Base-by-base conservation (phyloP, 352 stramenopile species). In the Peronospora farinosa region DNA sequence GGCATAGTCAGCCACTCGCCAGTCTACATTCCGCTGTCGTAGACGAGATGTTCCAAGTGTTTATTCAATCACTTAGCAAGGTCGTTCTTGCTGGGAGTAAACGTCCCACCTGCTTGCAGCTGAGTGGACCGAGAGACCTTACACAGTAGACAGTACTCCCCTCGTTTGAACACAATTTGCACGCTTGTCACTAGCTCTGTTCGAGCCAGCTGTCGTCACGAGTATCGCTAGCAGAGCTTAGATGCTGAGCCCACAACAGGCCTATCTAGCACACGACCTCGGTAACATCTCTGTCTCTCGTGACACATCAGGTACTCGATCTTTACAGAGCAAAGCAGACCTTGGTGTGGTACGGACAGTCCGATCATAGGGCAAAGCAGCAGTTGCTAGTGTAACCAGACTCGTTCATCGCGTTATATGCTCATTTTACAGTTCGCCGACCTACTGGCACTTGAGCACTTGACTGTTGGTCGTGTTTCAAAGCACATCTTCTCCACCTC, bases 391-490 rank as follows among this genome's bases (percentile, higher is more conserved):
- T n/a, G 21, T 36, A 38, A 35, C 31, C 43, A 45, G 30, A 23
- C 31, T n/a, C 54, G 41, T 42, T 46, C 53, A 47, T 45, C 47
- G 55, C 43, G 40, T 52, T 12, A 28, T 15, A 40, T 7, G 40
- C 49, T 71, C 67, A 74, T 53, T 74, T 60, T 59, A 43, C 57
- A 63, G 63, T 71, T 71, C 51, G 38, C 67, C 39, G 17, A 44
- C 51, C 52, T 60, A 56, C 15, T 9, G 31, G 25, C 61, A 42
- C n/a, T 36, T n/a, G 30, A 54, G n/a, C 40, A 12, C 41, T 57
- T 42, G 27, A 54, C 38, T 55, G 30, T 41, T 33, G 37, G 16
- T 40, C 32, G 42, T 60, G 44, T 40, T 10, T 25, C 25, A 10
- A 51, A 65, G 42, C 54, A 71, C 37, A 52, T 50, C 54, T 13